A percentile compares a stretch with the other conserved stretches of the same genome.
phyloP scores from a whole-genome alignment of 2,329 filamentous ascomycete genomes.

The Fusarium sp. region DNA sequence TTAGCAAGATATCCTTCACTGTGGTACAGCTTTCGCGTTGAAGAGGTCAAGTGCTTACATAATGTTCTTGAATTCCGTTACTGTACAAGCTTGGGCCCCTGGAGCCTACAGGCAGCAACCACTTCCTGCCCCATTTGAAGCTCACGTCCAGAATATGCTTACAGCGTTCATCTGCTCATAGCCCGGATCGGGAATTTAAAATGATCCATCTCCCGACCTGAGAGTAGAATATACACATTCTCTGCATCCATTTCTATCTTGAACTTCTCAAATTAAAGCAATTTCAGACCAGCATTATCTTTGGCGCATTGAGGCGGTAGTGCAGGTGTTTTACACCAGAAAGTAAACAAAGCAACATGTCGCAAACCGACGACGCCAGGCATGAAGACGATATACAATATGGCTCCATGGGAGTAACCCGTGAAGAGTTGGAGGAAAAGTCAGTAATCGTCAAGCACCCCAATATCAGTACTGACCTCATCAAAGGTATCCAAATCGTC shows the following conservation, averaged over 20 bases:
- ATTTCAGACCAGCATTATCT: background rate
- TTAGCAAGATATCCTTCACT: background rate
- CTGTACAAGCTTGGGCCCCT: slow-evolving; percentile 24
- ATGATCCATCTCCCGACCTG: background rate
- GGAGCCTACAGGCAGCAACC: slow-evolving; percentile 35
- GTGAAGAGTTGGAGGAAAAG: slow-evolving; percentile 60
- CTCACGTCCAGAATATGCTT: slow-evolving; percentile 6
- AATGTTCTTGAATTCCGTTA: background rate
- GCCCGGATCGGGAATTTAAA: slow-evolving; percentile 1
- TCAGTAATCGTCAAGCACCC: slow-evolving; percentile 28
- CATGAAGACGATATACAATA: slow-evolving; percentile 67
- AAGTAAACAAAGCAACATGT: slow-evolving; percentile 9
- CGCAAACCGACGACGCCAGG: slow-evolving; percentile 52
- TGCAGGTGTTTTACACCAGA: slow-evolving; percentile 15
- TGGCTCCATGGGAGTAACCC: slow-evolving; percentile 51
- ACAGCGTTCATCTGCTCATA: slow-evolving; percentile 9
- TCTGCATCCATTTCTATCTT: too few species aligned
- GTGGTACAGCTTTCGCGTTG: background rate
- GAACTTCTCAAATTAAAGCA: background rate
- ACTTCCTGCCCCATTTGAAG: slow-evolving; percentile 13
- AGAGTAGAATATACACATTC: background rate
- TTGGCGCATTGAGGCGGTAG: background rate
- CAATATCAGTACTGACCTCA: slow-evolving; percentile 31
- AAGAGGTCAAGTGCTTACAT: slow-evolving; percentile 4
- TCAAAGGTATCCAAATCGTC: slow-evolving; percentile 83